These are phyloP conservation scores for Dactylellina haptotyla DNA, from an alignment of 2,329 filamentous ascomycete species.

Conservation along the genomic window DNA sequence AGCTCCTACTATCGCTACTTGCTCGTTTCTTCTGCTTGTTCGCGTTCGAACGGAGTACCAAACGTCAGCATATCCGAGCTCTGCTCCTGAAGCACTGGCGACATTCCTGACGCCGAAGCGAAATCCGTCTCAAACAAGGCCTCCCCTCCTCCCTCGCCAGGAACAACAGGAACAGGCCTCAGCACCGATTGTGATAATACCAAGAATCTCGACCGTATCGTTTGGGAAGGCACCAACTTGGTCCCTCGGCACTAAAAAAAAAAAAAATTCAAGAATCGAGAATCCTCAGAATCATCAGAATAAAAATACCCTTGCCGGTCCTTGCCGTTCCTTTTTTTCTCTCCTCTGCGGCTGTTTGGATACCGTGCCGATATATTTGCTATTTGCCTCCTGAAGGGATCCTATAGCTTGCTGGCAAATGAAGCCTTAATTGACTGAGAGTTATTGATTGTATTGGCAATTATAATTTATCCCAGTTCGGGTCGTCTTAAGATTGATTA, in stretches of 20 bases:
- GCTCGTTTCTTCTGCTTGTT: background rate
- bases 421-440: constrained; percentile 1
- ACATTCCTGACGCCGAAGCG: constrained; percentile 46
- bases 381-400: constrained; percentile 21
- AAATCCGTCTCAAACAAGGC: constrained; percentile 1
- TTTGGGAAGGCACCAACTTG: constrained; percentile 1
- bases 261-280: background rate
- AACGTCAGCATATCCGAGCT: constrained; percentile 42
- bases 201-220: background rate
- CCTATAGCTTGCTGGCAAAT: background rate
- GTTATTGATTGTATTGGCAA: background rate
- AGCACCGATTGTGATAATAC: background rate
- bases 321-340: background rate
- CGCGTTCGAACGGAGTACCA: background rate
- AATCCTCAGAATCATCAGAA: no score
- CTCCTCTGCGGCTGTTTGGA: background rate
- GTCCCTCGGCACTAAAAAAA: background rate
- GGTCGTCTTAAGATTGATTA: constrained; percentile 1
- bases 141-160: no score
- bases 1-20: no score
- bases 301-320: no score
- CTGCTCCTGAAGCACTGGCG: constrained; percentile 48
- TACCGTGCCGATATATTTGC: background rate
- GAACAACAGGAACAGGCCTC: constrained; percentile 5
- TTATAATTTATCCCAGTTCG: no score